Conservation (phyloP, 129 eudicot species). For the Flaveria robusta region DNA sequence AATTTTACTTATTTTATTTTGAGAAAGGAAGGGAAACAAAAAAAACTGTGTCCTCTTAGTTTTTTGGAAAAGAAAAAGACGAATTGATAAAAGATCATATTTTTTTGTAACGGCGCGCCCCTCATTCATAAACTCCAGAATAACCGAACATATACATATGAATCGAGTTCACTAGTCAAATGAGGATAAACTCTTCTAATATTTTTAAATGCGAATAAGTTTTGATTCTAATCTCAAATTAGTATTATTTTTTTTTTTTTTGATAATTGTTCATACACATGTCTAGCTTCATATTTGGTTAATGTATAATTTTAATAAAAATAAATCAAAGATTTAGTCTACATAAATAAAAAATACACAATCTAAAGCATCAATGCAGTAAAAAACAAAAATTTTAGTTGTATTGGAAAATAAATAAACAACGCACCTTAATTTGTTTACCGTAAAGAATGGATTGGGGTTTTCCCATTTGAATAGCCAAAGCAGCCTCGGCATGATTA, state of each 20-base stretch:
- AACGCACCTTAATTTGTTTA: slow-evolving; percentile 74
- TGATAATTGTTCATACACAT: not conserved
- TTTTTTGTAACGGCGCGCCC: too few species aligned
- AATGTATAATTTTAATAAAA: too few species aligned
- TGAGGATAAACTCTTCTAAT: too few species aligned
- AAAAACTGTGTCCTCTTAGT: too few species aligned
- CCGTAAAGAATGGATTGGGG: slow-evolving; percentile 72
- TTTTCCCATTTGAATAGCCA: slow-evolving; percentile 90
- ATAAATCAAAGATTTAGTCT: not conserved
- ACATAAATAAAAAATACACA: not conserved
- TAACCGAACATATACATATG: too few species aligned
- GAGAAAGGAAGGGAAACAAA: too few species aligned
- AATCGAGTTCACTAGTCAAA: too few species aligned
- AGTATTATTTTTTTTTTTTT: too few species aligned
- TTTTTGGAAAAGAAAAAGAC: not conserved
- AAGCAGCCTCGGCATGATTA: slow-evolving; percentile 82
- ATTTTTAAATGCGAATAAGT: too few species aligned
- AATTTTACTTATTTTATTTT: too few species aligned
- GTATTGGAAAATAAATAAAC: not conserved
- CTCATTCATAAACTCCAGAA: too few species aligned
- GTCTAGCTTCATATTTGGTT: not conserved
- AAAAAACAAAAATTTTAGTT: not conserved
- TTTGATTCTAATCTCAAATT: too few species aligned
- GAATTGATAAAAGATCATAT: not conserved
- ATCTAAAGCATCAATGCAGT: not conserved